Evolutionary conservation across 2,329 filamentous ascomycete species (phyloP), one percentile per base, ranked within the genome.

Genomic region (Chrysoporthe cubensis): DNA sequence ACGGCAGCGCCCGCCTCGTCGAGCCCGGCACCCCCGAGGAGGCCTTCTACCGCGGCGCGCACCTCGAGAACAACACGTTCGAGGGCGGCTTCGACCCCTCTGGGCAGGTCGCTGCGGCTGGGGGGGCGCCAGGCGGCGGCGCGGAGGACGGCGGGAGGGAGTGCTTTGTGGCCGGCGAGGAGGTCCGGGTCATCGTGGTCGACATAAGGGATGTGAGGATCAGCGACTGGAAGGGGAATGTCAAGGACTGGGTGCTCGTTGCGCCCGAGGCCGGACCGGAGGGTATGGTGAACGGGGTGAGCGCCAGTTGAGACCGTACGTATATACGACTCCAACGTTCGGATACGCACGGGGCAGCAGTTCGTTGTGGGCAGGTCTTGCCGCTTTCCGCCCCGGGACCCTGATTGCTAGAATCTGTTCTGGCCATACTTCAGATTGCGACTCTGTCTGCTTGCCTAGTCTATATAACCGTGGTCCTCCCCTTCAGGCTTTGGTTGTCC

Each of bases 221-320:
- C 74, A 94, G 92, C 72, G 96, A 97, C 78, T 97, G 92, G 91
- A 97, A 97, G 82, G 95, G 96, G n/a, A 88, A 89, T 16, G 93
- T 98, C 4, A 88, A 91, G 74, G 95, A 98, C 76, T 98, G 83
- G 81, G 84, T 84, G 1, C 75, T 87, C 68, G 78, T 79, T 3
- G 76, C 80, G n/a, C 76, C 76, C 40, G 76, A 67, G 4, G 68
- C 71, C 1, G 65, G 76, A 26, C 50, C 61, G 16, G 66, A 43
- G 44, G 56, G 69, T 7, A 34, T 60, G 6, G 69, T 84, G 13
- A 86, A 86, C 66, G 84, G 84, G 5, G 71, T 76, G 43, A 72
- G 74, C 66, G 79, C 70, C 72, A 40, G 37, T 9, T 40, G 9
- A 46, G n/a, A 21, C 14, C 9, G 18, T n/a, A 21, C 37, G 37